Evolutionary conservation across 495 filamentous ascomycete genomes (phyloP).

Genomic region (Annulohypoxylon maeteangense): DNA sequence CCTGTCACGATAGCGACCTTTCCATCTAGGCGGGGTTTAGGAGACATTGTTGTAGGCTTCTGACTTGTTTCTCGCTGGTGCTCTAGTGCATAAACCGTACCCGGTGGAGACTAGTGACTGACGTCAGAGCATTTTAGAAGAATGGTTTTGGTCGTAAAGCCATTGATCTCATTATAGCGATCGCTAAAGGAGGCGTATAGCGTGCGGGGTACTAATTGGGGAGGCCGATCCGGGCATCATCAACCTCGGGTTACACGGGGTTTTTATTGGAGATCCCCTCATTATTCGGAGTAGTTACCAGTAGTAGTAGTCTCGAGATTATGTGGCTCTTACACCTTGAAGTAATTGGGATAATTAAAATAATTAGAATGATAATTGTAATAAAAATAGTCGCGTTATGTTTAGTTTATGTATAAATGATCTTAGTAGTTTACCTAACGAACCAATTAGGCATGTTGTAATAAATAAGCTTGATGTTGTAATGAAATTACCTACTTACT

Average conservation of each 20-base stretch:
- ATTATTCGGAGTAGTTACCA: constrained; percentile 4
- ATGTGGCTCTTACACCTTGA: no score
- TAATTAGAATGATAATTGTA: background rate
- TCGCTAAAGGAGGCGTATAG: constrained; percentile 25
- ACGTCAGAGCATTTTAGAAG: background rate
- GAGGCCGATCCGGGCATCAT: constrained; percentile 25
- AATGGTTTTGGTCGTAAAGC: background rate
- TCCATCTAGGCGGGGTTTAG: constrained; percentile 52
- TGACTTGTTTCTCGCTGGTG: background rate
- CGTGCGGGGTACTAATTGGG: constrained; percentile 37
- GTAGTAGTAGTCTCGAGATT: background rate
- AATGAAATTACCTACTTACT: constrained; percentile 12
- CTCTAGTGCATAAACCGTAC: background rate
- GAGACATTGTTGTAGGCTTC: constrained; percentile 31
- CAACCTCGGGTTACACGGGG: constrained; percentile 17
- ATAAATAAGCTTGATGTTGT: constrained; percentile 13
- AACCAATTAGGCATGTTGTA: constrained; percentile 10
- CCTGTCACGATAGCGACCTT: constrained; percentile 65
- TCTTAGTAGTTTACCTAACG: constrained; percentile 6
- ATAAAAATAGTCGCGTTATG: background rate
- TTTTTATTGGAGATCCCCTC: constrained; percentile 18
- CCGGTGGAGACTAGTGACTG: background rate
- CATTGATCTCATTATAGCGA: background rate
- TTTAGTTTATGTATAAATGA: constrained; percentile 7
- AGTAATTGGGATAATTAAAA: background rate